Evolutionary conservation across 305 asterid species (phyloP).

Genomic region (Rubia peregrina): DNA sequence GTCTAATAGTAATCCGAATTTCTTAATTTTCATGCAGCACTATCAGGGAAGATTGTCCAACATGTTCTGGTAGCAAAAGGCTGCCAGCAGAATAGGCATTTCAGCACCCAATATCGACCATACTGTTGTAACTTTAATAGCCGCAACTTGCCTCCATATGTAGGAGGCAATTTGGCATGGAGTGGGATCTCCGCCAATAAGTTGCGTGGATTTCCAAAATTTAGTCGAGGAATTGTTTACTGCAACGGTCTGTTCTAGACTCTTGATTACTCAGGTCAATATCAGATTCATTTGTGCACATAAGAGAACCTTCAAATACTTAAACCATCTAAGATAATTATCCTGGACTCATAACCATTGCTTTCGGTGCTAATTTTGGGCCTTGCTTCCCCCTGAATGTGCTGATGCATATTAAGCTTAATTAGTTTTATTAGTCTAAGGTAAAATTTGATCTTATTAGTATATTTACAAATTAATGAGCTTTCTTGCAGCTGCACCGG

Average conservation of each 20-base stretch:
- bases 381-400: not conserved
- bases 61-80: slow-evolving; percentile 84
- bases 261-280: slow-evolving; percentile 73
- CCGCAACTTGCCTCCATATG: slow-evolving; percentile 52
- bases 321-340: not conserved
- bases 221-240: slow-evolving; percentile 61
- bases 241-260: slow-evolving; percentile 99
- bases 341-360: not conserved
- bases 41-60: slow-evolving; percentile 87
- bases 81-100: slow-evolving; percentile 95
- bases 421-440: not conserved
- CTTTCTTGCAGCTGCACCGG: slow-evolving; percentile 63
- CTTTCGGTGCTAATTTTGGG: not conserved
- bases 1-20: slow-evolving; percentile 43
- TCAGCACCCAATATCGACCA: slow-evolving; percentile 59
- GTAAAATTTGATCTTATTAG: not conserved
- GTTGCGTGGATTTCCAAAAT: slow-evolving; percentile 52
- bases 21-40: slow-evolving; percentile 78
- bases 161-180: slow-evolving; percentile 74
- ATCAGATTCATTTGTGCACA: slow-evolving; percentile 41
- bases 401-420: not conserved
- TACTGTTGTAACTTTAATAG: slow-evolving; percentile 57
- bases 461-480: slow-evolving; percentile 20
- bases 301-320: slow-evolving; percentile 29
- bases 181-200: slow-evolving; percentile 67